Evolutionary conservation across 177 flowering plant species (phyloP), one percentile per base, ranked within the genome.

Genomic region (Vitis hybrid): DNA sequence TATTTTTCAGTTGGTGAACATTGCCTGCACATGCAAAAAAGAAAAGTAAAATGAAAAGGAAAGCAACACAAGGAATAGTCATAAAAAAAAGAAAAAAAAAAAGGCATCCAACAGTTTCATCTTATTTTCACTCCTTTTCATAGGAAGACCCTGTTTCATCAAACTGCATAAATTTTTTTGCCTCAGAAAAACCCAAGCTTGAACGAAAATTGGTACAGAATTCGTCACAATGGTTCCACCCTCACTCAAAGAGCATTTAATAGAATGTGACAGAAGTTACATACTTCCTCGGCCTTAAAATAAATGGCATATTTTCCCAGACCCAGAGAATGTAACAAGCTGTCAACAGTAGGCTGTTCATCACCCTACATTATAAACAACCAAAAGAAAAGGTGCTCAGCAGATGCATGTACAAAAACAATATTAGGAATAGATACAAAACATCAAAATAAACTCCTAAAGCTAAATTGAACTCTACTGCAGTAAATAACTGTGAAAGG

Each of bases 211-310:
- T 3, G 12, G 14, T 12, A 22, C 6, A 12, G 2, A 59, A 31
- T 59, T 59, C n/a, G 13, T 14, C 39, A 26, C 12, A 59, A 59
- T 19, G 3, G 45, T 61, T 20, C n/a, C 1, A 66, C 16, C 50
- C 22, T 16, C 45, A 9, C 19, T 62, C 11, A 52, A 49, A 45
- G 14, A 51, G 33, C 29, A 69, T 16, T 20, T 12, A 16, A 49
- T 10, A 52, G 14, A 45, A 51, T 67, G 31, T 39, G 19, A 39
- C 49, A 65, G 3, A 69, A 16, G 29, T 55, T 49, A 70, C 84
- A 60, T 86, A 90, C 97, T 79, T 93, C 98, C 80, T 93, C 97
- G 49, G 89, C 92, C 84, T 91, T 90, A 72, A 93, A 91, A 57
- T 63, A 48, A 64, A 91, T 81, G n/a, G 80, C 74, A 78, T 87